A percentile compares a stretch with the other conserved stretches of the same genome.
phyloP scores from a whole-genome alignment of 768 basidiomycete species.

The Polyporus arcularius region DNA sequence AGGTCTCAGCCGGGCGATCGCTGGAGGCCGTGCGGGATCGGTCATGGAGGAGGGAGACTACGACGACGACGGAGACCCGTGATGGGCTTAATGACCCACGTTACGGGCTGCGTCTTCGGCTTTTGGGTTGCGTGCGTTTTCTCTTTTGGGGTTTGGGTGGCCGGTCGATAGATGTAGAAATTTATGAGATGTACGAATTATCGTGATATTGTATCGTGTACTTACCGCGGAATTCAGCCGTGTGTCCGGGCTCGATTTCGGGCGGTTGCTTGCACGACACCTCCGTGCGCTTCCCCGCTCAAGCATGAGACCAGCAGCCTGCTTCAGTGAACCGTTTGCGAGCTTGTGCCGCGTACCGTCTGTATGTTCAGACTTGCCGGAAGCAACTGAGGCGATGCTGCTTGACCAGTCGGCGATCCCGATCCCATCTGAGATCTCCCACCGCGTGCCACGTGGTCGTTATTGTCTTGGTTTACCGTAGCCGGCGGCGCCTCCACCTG shows the following conservation, averaged over 20 bases:
- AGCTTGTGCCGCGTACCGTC: neutral
- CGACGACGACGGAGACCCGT: conserved; percentile 14
- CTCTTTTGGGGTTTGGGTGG: neutral
- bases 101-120: too few species aligned
- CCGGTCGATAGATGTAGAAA: neutral
- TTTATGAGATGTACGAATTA: neutral
- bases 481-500: neutral
- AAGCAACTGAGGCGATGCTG: neutral
- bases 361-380: neutral
- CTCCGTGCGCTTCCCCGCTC: neutral
- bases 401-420: conserved; percentile 9
- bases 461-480: neutral
- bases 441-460: conserved; percentile 13
- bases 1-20: conserved; percentile 22
- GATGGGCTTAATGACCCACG: neutral
- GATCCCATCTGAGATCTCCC: conserved; percentile 13
- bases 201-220: neutral
- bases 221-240: neutral
- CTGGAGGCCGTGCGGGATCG: conserved; percentile 12
- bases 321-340: neutral
- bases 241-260: neutral
- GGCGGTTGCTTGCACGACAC: neutral
- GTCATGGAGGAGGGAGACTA: conserved; percentile 16
- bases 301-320: neutral
- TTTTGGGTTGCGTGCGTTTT: neutral